phyloP scores from a whole-genome alignment of 2,329 filamentous ascomycete species.

The Periconia sp. region DNA sequence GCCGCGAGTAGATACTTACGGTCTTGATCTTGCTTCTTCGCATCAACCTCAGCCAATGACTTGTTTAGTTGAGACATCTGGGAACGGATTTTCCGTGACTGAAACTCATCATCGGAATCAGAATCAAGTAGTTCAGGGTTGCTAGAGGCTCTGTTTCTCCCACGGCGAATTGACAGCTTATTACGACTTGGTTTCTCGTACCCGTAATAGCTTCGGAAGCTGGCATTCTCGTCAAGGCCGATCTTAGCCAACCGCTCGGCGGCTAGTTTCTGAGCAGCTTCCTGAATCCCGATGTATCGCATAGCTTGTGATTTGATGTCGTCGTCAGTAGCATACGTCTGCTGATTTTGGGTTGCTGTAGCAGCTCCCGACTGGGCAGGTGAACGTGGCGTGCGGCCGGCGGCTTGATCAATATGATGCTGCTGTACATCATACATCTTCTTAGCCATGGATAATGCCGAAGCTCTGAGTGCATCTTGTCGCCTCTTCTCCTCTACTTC shows the following conservation, averaged over 20 bases:
- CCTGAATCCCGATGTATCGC: conserved; percentile 72
- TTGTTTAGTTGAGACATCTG: conserved; percentile 81
- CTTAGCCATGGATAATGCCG: conserved; percentile 87
- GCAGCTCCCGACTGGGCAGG: conserved; percentile 44
- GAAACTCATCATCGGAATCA: conserved; percentile 69
- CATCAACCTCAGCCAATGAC: conserved; percentile 71
- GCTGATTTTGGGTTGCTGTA: conserved; percentile 38
- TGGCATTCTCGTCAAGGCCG: conserved; percentile 70
- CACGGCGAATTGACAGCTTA: conserved; percentile 59
- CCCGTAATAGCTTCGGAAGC: conserved; percentile 80
- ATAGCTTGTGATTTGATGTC: conserved; percentile 61
- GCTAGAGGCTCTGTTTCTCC: conserved; percentile 68
- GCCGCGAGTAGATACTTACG: conserved; percentile 76
- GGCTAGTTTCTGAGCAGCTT: conserved; percentile 84
- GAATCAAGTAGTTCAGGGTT: conserved; percentile 60
- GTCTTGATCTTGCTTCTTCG: conserved; percentile 75
- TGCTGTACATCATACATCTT: conserved; percentile 80
- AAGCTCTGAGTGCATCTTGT: conserved; percentile 76
- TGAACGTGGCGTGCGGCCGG: conserved; percentile 46
- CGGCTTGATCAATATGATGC: conserved; percentile 59
- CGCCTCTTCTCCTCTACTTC: conserved; percentile 77
- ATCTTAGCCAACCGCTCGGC: conserved; percentile 83
- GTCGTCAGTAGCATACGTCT: conserved; percentile 35
- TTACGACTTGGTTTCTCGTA: conserved; percentile 58
- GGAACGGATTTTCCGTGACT: conserved; percentile 73